Evolutionary conservation across 768 basidiomycete species (phyloP).

Genomic region (Macrolepiota albuminosa): DNA sequence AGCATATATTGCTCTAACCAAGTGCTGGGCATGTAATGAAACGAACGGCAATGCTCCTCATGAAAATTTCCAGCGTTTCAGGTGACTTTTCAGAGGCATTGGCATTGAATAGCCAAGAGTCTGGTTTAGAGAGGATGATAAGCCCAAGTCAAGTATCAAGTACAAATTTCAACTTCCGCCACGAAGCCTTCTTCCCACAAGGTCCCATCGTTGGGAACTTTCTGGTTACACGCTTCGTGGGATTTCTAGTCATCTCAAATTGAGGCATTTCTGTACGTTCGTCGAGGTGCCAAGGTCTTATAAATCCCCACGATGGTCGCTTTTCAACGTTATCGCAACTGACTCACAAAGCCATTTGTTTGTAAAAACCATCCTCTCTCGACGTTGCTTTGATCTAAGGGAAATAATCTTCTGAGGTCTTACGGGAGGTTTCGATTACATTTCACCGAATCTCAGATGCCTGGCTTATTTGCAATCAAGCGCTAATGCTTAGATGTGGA

Average conservation of each 20-base stretch:
- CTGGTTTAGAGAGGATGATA: background rate
- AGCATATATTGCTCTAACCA: background rate
- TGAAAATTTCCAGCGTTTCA: background rate
- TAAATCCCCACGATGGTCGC: background rate
- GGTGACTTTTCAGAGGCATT: background rate
- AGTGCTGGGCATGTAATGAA: background rate
- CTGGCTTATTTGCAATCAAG: background rate
- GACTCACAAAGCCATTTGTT: background rate
- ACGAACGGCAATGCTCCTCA: background rate
- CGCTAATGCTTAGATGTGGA: background rate
- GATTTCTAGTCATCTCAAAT: constrained; percentile 1
- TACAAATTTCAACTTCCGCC: constrained; percentile 10
- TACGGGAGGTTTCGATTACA: background rate
- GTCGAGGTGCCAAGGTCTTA: background rate
- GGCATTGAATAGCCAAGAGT: background rate
- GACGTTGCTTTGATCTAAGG: background rate
- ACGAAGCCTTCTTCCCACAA: constrained; percentile 6
- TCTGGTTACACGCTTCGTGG: constrained; percentile 5
- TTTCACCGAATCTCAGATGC: background rate
- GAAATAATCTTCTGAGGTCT: background rate
- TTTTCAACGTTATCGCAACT: background rate
- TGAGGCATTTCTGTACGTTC: background rate
- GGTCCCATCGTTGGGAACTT: constrained; percentile 13
- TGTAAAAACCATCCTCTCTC: too few species aligned
- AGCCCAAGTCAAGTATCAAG: background rate